Base-by-base conservation (phyloP, 2,329 filamentous ascomycete species). In the Ceratocystis albifundus region DNA sequence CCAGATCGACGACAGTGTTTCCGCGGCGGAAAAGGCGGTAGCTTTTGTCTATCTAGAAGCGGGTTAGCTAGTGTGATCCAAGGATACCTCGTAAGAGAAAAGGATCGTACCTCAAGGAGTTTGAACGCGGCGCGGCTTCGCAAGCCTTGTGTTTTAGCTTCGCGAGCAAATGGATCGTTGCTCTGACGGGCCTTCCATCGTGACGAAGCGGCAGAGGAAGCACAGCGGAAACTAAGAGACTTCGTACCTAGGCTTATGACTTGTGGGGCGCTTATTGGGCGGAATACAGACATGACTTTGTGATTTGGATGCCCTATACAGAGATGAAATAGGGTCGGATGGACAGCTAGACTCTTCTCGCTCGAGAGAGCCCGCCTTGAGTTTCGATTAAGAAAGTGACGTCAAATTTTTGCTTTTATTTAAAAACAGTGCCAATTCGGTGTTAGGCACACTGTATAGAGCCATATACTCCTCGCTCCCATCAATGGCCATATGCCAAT, bases 41-140 rank as follows among this genome's bases (percentile, higher is more conserved):
- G 71, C 88, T 90, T 20, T 85, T 78, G 76, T 97, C 88, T 76
- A 99, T 89, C 88, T 92, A 69, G 4, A 55, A 7, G 53, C 15
- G 15, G 45, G 30, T 44, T 22, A 62, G 32, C 7, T 4, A 12
- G 10, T 15, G 10, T 48, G 30, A 41, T 15, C 22, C 20, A 6
- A 12, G 3, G 46, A 44, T 7, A 22, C 6, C 12, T 25, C 0
- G 25, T 22, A 48, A 30, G n/a, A 17, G 41, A 15, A 22, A 7
- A 22, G 4, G 30, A 2, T n/a, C 72, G 41, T 73, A 90, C 90
- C 80, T 96, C 89, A 20, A 96, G 76, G 8, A 99, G 79, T 76
- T 99, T 99, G 75, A 94, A 96, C 0, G 92, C 94, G 30, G 94
- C 94, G 69, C 94, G 85, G 71, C 90, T 95, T 76, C 93, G 96